phyloP scores from a whole-genome alignment of 75 land plant genomes.

The Picea sitchensis region DNA sequence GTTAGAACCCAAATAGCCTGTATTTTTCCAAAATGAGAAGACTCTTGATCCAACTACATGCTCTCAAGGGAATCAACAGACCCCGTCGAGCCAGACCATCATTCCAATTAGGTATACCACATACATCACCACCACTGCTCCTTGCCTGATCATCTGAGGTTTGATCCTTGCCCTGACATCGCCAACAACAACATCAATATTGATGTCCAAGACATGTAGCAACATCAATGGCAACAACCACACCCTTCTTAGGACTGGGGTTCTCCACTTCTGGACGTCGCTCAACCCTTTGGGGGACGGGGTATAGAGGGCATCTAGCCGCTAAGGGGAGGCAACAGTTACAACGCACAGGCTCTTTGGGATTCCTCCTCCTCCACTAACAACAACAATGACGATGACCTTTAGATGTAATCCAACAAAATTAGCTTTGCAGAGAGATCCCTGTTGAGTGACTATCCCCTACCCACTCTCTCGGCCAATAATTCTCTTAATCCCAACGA shows the following conservation, averaged over 20 bases:
- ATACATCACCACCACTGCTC: background rate
- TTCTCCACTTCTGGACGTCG: no score
- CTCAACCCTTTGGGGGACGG: no score
- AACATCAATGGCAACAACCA: background rate
- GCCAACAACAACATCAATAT: background rate
- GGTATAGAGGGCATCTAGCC: no score
- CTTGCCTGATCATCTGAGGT: background rate
- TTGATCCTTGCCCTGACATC: background rate
- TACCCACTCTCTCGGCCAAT: conserved; percentile 22
- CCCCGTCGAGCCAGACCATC: conserved; percentile 30
- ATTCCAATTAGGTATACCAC: background rate
- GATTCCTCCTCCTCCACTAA: conserved; percentile 24
- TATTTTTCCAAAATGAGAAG: no score
- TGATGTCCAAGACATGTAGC: background rate
- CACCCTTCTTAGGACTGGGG: conserved; percentile 2
- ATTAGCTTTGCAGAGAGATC: conserved; percentile 76
- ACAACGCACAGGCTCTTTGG: background rate
- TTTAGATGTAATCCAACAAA: conserved; percentile 71
- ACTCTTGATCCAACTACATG: conserved; percentile 48
- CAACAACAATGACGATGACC: conserved; percentile 9
- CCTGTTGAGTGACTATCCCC: conserved; percentile 49
- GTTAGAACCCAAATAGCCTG: no score
- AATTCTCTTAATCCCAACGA: conserved; percentile 2
- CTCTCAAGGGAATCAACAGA: conserved; percentile 31
- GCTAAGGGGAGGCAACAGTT: background rate